A percentile compares a stretch with the other conserved stretches of the same genome.
phyloP scores from a whole-genome alignment of 163 green algal genomes.

The Chloromonas sp. region DNA sequence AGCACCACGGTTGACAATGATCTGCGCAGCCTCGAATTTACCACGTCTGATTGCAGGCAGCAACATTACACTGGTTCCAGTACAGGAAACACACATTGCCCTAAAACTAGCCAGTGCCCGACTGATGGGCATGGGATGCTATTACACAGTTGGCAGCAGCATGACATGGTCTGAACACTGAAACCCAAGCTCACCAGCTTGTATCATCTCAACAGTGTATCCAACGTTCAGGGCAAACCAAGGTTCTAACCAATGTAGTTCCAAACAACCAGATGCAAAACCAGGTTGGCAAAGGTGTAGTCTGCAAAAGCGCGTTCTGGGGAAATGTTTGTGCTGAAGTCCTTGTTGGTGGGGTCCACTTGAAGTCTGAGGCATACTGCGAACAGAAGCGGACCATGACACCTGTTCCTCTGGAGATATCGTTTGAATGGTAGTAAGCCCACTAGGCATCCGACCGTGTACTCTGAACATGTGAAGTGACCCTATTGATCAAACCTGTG shows the following conservation, averaged over 20 bases:
- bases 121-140: too few relatives aligned
- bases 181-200: neutral
- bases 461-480: too few relatives aligned
- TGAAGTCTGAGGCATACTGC: constrained; percentile 80
- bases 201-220: neutral
- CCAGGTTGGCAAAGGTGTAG: constrained; percentile 66
- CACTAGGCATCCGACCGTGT: too few relatives aligned
- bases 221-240: neutral
- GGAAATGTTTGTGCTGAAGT: constrained; percentile 46
- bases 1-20: too few relatives aligned
- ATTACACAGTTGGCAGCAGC: neutral
- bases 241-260: constrained; percentile 68
- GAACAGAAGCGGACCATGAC: neutral
- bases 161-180: neutral
- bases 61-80: too few relatives aligned
- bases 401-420: neutral
- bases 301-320: constrained; percentile 72
- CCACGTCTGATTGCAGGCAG: too few relatives aligned
- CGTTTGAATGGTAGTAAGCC: too few relatives aligned
- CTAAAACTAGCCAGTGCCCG: too few relatives aligned
- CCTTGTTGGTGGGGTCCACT: constrained; percentile 52
- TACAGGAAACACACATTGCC: too few relatives aligned
- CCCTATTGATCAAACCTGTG: too few relatives aligned
- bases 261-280: constrained; percentile 62
- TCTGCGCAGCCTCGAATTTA: too few relatives aligned